Base-by-base conservation (phyloP, 2,329 filamentous ascomycete species). In the Alternaria brassicae region DNA sequence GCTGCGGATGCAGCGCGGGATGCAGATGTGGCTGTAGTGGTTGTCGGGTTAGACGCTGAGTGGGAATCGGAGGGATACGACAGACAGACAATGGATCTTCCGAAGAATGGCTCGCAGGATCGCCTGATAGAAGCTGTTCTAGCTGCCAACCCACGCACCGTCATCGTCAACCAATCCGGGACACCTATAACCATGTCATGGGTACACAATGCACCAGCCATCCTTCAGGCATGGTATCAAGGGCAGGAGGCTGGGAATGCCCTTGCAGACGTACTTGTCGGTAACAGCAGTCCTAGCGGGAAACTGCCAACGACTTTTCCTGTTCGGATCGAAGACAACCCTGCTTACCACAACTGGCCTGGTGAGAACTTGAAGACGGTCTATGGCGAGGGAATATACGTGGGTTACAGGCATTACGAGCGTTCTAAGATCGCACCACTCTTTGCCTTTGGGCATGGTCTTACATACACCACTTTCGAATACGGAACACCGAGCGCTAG, bases 221-320 rank as follows among this genome's bases (percentile, higher is more conserved):
- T 92, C 28, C 71, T 93, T 1, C 89, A 92, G 72, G 85, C 91
- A 7, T 95, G 91, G 91, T 95, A 93, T 70, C 90, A 91, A 60
- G 91, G 92, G n/a, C 92, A 95, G 70, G 91, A 95, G 79, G 90
- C 89, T 5, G 92, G 91, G 6, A 92, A 93, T 71, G 89, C 88
- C 10, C 89, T 96, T 61, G 91, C 90, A 0, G 91, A 94, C 65
- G 84, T 94, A 1, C 81, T 94, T 0, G 91, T 91, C 63, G 90
- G 91, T 47, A 85, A 89, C 61, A 84, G 86, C 45, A 93, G 91
- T 72, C 91, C 91, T 0, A 89, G 86, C 60, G 91, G 88, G 13
- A 93, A 93, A 75, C 82, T 93, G 1, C 89, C 90, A 0, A 81
- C 93, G 21, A 89, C 89, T 0, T 92, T 91, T 76, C 90, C 90